Conservation (phyloP, 176 grass and related monocot genomes). For the Metroxylon sagu region DNA sequence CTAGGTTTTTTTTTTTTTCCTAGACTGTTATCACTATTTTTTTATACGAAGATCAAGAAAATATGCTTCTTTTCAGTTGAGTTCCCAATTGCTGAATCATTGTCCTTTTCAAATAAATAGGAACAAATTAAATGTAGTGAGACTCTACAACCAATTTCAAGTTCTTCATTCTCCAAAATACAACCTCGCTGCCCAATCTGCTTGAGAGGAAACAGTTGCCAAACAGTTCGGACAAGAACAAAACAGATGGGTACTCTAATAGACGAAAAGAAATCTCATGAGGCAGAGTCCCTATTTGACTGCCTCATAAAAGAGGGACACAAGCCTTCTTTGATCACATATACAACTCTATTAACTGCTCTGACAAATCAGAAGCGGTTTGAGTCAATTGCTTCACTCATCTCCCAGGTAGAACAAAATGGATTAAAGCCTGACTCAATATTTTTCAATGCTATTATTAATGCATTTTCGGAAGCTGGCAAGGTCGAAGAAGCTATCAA, state of each 20-base stretch:
- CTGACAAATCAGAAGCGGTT: slow-evolving; percentile 62
- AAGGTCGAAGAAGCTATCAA: slow-evolving; percentile 52
- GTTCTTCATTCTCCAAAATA: background rate
- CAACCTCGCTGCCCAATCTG: slow-evolving; percentile 38
- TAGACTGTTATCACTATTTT: too few relatives aligned
- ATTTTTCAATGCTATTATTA: slow-evolving; percentile 87
- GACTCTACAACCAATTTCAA: slow-evolving; percentile 6
- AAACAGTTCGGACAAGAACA: slow-evolving; percentile 43
- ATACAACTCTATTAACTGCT: slow-evolving; percentile 57
- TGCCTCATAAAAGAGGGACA: slow-evolving; percentile 57
- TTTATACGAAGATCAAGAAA: too few relatives aligned
- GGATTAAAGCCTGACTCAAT: slow-evolving; percentile 77
- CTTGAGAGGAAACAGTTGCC: slow-evolving; percentile 51
- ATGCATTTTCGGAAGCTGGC: slow-evolving; percentile 26
- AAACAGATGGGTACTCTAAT: slow-evolving; percentile 63
- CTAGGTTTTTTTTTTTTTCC: too few relatives aligned
- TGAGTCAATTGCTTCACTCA: slow-evolving; percentile 52
- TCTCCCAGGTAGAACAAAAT: slow-evolving; percentile 50
- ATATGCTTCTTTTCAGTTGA: too few relatives aligned
- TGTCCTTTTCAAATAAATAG: slow-evolving; percentile 22
- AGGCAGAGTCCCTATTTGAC: slow-evolving; percentile 40
- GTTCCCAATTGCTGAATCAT: too few relatives aligned
- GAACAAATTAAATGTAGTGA: slow-evolving; percentile 13
- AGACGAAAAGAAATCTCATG: slow-evolving; percentile 47
- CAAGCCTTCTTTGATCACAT: slow-evolving; percentile 74